Evolutionary conservation across 78 protist genomes (phyloP), one percentile per base, ranked within the genome.

Genomic region (Dictyostelium purpureum): DNA sequence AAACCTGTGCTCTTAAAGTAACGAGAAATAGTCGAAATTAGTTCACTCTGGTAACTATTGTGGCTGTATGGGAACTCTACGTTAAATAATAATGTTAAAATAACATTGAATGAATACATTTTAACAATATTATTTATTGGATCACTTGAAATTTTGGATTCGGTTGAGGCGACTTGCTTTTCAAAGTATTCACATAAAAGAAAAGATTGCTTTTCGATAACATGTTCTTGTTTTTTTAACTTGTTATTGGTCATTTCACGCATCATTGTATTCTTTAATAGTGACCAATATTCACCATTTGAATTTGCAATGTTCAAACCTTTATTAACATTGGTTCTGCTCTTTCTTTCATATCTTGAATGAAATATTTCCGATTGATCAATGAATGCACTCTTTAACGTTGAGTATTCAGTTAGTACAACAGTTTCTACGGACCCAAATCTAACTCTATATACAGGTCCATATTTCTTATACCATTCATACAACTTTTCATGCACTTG

Each of bases 401-500:
- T 66, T 24, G 63, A 38, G 43, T 66, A 70, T 35, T 74, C 92
- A 31, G 35, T 61, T 6, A 85, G n/a, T 10, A 85, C 82, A 0
- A 85, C 51, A 28, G 92, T 85, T 59, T 65, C 18, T 19, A 73
- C 69, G 10, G 51, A 18, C 4, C 92, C 92, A 14, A 85, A 45
- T 66, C 59, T 43, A 5, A 85, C 28, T 61, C 16, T 21, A 59
- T 37, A 85, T 3, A 85, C 35, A n/a, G 18, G 31, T n/a, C 92
- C 92, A 85, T 74, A 73, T n/a, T 85, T 19, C 35, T 21, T 11
- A 61, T 85, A 85, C 76, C 63, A 45, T 31, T 73, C 66, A 1
- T 51, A 7, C 5, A 75, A 21, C 35, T 47, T 75, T 51, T 51
- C 43, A 52, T 75, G 81, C 10, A 51, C 59, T 9, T 45, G 18